Percentiles rank a stretch among this genome's conserved stretches.
Conservation (phyloP, 2,329 filamentous ascomycete genomes). For the Diplodia seriata region DNA sequence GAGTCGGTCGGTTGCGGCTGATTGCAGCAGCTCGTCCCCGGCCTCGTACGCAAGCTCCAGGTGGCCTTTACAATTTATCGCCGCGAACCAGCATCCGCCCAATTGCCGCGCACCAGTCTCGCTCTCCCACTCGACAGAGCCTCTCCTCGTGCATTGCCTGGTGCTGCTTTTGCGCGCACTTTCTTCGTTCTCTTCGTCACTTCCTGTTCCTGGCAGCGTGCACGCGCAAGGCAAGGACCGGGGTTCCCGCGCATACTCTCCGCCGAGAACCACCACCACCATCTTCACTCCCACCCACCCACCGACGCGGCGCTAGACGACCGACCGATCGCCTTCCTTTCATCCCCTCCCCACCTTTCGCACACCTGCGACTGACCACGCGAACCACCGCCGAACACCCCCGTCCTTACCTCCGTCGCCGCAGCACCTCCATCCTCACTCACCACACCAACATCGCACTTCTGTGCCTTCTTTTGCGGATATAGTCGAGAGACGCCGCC, state of each 20-base stretch:
- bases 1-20: constrained; percentile 19
- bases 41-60: constrained; percentile 26
- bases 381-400: background rate
- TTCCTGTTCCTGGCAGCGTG: constrained; percentile 17
- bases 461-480: background rate
- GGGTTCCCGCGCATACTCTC: background rate
- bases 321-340: background rate
- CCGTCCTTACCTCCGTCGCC: background rate
- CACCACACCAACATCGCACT: background rate
- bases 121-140: background rate
- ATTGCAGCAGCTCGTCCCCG: constrained; percentile 9
- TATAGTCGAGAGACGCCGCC: background rate
- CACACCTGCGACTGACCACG: background rate
- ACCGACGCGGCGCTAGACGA: background rate
- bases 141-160: constrained; percentile 2
- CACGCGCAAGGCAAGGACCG: background rate
- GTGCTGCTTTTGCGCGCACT: constrained; percentile 5
- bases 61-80: constrained; percentile 29
- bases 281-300: background rate
- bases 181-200: background rate
- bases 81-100: constrained; percentile 1
- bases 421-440: background rate
- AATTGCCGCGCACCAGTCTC: constrained; percentile 12
- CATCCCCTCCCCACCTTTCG: background rate
- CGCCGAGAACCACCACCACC: constrained; percentile 3